Conservation (phyloP, 768 basidiomycete species). For the Termitomyces sp. region DNA sequence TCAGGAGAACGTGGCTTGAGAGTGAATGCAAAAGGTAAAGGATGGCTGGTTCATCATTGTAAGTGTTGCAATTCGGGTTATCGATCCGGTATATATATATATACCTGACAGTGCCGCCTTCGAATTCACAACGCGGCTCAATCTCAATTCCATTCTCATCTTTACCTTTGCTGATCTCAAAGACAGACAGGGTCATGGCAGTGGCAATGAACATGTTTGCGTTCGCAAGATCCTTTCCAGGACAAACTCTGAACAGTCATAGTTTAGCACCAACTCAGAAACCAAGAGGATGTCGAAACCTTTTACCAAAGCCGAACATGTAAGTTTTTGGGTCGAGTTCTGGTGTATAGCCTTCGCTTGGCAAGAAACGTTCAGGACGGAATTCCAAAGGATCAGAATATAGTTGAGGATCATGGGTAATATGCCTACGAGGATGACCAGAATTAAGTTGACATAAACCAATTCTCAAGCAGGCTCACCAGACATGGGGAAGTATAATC, state of each 20-base stretch:
- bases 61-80: background rate
- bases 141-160: slow-evolving; percentile 24
- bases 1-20: slow-evolving; percentile 20
- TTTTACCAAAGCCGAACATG: slow-evolving; percentile 46
- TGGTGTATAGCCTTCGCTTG: slow-evolving; percentile 13
- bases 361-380: slow-evolving; percentile 37
- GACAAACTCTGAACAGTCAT: slow-evolving; percentile 17
- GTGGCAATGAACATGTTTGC: slow-evolving; percentile 24
- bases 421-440: slow-evolving; percentile 16
- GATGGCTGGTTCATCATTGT: slow-evolving; percentile 19
- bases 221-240: slow-evolving; percentile 28
- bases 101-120: slow-evolving; percentile 14
- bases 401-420: slow-evolving; percentile 20
- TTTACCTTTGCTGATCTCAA: slow-evolving; percentile 20
- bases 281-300: slow-evolving; percentile 17
- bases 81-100: background rate
- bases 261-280: background rate
- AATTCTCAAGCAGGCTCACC: slow-evolving; percentile 5
- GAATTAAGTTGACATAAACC: background rate
- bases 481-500: slow-evolving; percentile 14
- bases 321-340: slow-evolving; percentile 34
- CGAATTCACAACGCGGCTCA: slow-evolving; percentile 31
- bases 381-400: slow-evolving; percentile 26
- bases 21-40: slow-evolving; percentile 22
- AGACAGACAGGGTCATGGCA: slow-evolving; percentile 26